Conservation (phyloP, 2,329 filamentous ascomycete genomes). For the Pseudofabraea citricarpa region DNA sequence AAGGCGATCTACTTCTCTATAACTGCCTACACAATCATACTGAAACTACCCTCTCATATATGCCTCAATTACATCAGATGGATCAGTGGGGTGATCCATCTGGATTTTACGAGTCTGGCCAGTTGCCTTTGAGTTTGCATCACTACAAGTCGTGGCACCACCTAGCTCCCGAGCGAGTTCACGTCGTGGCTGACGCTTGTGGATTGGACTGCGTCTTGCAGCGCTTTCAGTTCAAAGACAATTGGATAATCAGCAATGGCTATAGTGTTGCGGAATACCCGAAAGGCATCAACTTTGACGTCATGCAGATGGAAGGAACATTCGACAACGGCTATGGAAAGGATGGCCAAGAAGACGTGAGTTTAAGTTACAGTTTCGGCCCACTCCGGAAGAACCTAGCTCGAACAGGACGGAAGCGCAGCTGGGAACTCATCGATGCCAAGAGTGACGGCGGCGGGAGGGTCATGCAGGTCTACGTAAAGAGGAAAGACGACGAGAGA, state of each 20-base stretch:
- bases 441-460: constrained; percentile 42
- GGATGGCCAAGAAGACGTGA: constrained; percentile 25
- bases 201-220: constrained; percentile 27
- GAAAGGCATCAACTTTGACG: constrained; percentile 26
- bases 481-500: constrained; percentile 45
- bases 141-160: constrained; percentile 29
- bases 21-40: constrained; percentile 24
- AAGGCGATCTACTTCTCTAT: constrained; percentile 27
- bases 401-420: constrained; percentile 44
- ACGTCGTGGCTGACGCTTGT: constrained; percentile 25
- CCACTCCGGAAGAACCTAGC: constrained; percentile 41
- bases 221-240: constrained; percentile 26
- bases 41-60: constrained; percentile 20
- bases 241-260: constrained; percentile 24
- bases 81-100: constrained; percentile 26
- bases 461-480: constrained; percentile 49
- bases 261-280: constrained; percentile 24
- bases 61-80: constrained; percentile 22
- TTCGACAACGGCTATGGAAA: constrained; percentile 18
- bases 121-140: constrained; percentile 22
- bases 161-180: constrained; percentile 15
- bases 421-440: constrained; percentile 49
- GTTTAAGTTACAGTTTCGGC: constrained; percentile 38
- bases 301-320: constrained; percentile 22
- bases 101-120: constrained; percentile 28